Percentiles rank a stretch among this genome's conserved stretches.
phyloP scores from a whole-genome alignment of 2,329 filamentous ascomycete genomes.

The Elsinoe batatas region DNA sequence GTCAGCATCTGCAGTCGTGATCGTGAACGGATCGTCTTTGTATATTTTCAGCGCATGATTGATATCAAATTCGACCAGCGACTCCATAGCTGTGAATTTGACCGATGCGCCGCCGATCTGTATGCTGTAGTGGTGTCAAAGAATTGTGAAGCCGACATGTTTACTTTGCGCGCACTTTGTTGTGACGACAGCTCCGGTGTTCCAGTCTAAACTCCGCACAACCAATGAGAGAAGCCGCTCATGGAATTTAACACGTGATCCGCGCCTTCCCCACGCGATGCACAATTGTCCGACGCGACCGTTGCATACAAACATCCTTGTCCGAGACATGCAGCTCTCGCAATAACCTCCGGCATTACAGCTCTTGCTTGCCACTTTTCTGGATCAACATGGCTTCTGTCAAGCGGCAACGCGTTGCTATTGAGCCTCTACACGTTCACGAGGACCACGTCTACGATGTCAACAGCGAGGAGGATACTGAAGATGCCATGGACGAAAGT shows the following conservation, averaged over 20 bases:
- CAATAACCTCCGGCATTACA: neutral
- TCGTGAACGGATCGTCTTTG: slow-evolving; percentile 78
- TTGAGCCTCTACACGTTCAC: slow-evolving; percentile 10
- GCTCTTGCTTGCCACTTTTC: neutral
- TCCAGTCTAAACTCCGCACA: neutral
- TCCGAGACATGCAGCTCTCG: neutral
- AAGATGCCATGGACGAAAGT: slow-evolving; percentile 36
- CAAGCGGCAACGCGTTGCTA: slow-evolving; percentile 7
- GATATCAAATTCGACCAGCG: slow-evolving; percentile 64
- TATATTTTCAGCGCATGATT: slow-evolving; percentile 95
- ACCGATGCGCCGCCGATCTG: neutral
- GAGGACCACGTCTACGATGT: slow-evolving; percentile 16
- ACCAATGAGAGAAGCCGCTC: slow-evolving; percentile 2
- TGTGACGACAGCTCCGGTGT: neutral
- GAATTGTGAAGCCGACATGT: neutral
- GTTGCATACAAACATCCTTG: slow-evolving; percentile 5
- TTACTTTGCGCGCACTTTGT: neutral
- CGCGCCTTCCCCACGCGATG: neutral
- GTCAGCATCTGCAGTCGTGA: slow-evolving; percentile 80
- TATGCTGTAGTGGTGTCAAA: neutral
- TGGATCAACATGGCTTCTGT: slow-evolving; percentile 13
- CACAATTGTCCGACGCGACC: neutral
- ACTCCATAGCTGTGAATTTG: slow-evolving; percentile 13
- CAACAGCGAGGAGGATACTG: slow-evolving; percentile 15
- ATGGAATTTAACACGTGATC: neutral